These are phyloP conservation scores for Thraustochytrium sp. DNA, from an alignment of 352 stramenopile species.

Conservation along the genomic window DNA sequence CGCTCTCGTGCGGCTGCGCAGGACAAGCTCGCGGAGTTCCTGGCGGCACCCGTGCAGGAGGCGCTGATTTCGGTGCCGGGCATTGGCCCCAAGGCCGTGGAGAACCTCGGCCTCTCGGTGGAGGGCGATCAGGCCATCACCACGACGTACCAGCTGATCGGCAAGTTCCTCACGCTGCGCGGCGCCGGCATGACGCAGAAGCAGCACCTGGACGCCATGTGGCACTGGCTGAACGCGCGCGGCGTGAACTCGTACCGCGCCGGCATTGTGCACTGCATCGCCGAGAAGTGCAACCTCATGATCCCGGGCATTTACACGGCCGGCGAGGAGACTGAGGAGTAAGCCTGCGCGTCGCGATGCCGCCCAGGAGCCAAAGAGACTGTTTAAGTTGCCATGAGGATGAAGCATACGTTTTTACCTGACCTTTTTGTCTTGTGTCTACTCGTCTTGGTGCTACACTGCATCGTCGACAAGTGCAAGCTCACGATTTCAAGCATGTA, in stretches of 20 bases:
- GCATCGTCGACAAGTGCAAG: background rate
- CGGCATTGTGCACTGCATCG: slow-evolving; percentile 3
- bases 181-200: slow-evolving; percentile 39
- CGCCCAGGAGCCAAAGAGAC: too few species aligned
- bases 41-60: too few species aligned
- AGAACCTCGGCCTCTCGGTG: background rate
- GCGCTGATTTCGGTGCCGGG: too few species aligned
- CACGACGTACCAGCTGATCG: slow-evolving; percentile 48
- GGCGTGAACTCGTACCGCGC: slow-evolving; percentile 9
- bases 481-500: too few species aligned
- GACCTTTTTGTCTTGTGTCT: background rate
- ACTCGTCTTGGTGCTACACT: background rate
- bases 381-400: background rate
- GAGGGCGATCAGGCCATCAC: slow-evolving; percentile 14
- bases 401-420: too few species aligned
- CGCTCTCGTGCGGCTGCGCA: slow-evolving; percentile 24
- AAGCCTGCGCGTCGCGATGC: too few species aligned
- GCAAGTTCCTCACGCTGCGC: too few species aligned
- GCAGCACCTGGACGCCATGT: slow-evolving; percentile 49
- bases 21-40: background rate
- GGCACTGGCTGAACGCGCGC: slow-evolving; percentile 41
- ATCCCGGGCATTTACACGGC: slow-evolving; percentile 1
- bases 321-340: background rate
- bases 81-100: too few species aligned
- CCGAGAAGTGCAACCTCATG: slow-evolving; percentile 24